Conservation (phyloP, 2,329 filamentous ascomycete genomes). For the Aspergillus phoenicis region DNA sequence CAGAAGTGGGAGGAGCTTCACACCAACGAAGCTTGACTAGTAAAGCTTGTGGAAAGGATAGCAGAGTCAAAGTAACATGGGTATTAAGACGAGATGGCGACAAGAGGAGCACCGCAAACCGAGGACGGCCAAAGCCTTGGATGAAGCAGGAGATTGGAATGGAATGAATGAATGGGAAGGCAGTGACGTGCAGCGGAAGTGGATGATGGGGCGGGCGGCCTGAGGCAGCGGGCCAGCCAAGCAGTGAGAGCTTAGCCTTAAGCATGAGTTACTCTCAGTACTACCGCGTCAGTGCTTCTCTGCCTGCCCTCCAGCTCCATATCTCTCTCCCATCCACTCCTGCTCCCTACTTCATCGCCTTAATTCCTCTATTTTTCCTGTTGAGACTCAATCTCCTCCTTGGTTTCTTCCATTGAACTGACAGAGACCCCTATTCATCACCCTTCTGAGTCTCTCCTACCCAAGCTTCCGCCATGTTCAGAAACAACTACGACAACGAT, state of each 20-base stretch:
- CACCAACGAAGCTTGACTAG: constrained; percentile 6
- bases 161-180: constrained; percentile 7
- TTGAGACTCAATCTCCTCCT: constrained; percentile 15
- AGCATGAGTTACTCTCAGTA: constrained; percentile 15
- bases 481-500: constrained; percentile 99
- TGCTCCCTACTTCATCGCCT: constrained; percentile 9
- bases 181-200: constrained; percentile 34
- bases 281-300: constrained; percentile 40
- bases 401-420: constrained; percentile 9
- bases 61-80: constrained; percentile 8
- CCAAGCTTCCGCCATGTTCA: constrained; percentile 69
- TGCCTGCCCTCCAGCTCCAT: constrained; percentile 29
- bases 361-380: constrained; percentile 13
- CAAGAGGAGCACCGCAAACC: neutral
- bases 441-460: neutral
- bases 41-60: neutral
- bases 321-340: constrained; percentile 16
- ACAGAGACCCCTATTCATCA: neutral
- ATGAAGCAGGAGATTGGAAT: neutral
- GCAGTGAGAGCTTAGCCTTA: constrained; percentile 12
- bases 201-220: constrained; percentile 13
- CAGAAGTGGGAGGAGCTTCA: constrained; percentile 6
- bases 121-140: neutral
- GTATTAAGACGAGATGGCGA: constrained; percentile 13
- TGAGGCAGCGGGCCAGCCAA: constrained; percentile 21